Evolutionary conservation across 371 early-diverging fungal genomes (phyloP).

Genomic region (Rhizopus microsporus): DNA sequence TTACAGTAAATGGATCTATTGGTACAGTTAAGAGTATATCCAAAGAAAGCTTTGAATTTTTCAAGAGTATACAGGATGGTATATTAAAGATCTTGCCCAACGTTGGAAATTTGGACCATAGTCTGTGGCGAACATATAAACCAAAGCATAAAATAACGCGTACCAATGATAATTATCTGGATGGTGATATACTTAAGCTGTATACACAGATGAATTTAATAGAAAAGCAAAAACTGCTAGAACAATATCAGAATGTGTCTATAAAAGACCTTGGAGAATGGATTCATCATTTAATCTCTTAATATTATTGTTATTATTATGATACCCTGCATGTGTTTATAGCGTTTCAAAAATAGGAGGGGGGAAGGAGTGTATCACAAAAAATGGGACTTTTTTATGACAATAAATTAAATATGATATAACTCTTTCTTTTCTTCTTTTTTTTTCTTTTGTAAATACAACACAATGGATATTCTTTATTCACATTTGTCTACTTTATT

Average conservation of each 20-base stretch:
- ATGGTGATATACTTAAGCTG: slow-evolving; percentile 87
- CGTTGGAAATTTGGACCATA: slow-evolving; percentile 64
- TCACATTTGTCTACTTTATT: slow-evolving; percentile 20
- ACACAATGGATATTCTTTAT: slow-evolving; percentile 19
- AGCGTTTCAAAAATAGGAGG: background rate
- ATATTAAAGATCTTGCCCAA: slow-evolving; percentile 55
- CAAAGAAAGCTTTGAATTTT: slow-evolving; percentile 54
- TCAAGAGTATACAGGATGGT: slow-evolving; percentile 65
- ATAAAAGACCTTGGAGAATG: background rate
- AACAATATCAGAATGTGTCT: background rate
- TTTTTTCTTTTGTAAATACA: background rate
- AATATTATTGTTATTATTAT: background rate
- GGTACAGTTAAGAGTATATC: slow-evolving; percentile 74
- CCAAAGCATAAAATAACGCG: slow-evolving; percentile 43
- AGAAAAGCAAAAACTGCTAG: slow-evolving; percentile 53
- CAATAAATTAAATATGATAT: background rate
- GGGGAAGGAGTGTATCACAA: background rate
- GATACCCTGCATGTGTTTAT: background rate
- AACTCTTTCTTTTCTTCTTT: background rate
- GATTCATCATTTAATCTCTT: slow-evolving; percentile 1
- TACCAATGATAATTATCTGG: slow-evolving; percentile 61
- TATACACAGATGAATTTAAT: slow-evolving; percentile 63
- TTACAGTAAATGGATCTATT: slow-evolving; percentile 79
- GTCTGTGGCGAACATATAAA: slow-evolving; percentile 66
- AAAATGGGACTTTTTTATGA: background rate